These are phyloP conservation scores for Tephrocybe sp. DNA, from an alignment of 768 basidiomycete species.

Conservation along the genomic window DNA sequence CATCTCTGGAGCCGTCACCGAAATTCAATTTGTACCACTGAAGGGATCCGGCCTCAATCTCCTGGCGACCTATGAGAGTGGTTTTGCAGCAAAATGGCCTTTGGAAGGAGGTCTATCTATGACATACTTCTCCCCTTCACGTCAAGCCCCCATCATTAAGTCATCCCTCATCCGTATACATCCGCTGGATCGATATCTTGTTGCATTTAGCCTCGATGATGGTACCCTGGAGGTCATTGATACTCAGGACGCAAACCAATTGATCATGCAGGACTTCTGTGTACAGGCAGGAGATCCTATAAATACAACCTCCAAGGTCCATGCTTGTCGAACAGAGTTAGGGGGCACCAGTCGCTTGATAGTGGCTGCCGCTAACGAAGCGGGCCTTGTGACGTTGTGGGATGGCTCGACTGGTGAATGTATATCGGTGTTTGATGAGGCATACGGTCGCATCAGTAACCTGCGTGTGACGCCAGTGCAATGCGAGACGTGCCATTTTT, in stretches of 20 bases:
- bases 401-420: conserved; percentile 65
- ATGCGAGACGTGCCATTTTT: conserved; percentile 61
- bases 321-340: conserved; percentile 51
- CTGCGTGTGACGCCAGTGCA: conserved; percentile 58
- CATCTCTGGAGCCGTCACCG: conserved; percentile 48
- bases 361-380: conserved; percentile 59
- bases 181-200: conserved; percentile 43
- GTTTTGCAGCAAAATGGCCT: conserved; percentile 54
- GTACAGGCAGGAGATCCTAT: conserved; percentile 57
- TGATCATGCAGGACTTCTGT: conserved; percentile 41
- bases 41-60: conserved; percentile 26
- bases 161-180: conserved; percentile 47
- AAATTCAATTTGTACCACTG: conserved; percentile 42
- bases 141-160: conserved; percentile 40
- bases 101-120: conserved; percentile 30
- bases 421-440: conserved; percentile 58
- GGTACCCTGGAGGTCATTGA: conserved; percentile 65
- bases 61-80: conserved; percentile 57
- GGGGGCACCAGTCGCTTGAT: conserved; percentile 50
- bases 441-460: conserved; percentile 53
- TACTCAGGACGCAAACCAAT: conserved; percentile 39
- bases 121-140: conserved; percentile 41
- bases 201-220: conserved; percentile 62
- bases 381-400: conserved; percentile 75
- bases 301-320: conserved; percentile 51